Conservation (phyloP, 176 grass and related monocot genomes). For the Carex cristatella region DNA sequence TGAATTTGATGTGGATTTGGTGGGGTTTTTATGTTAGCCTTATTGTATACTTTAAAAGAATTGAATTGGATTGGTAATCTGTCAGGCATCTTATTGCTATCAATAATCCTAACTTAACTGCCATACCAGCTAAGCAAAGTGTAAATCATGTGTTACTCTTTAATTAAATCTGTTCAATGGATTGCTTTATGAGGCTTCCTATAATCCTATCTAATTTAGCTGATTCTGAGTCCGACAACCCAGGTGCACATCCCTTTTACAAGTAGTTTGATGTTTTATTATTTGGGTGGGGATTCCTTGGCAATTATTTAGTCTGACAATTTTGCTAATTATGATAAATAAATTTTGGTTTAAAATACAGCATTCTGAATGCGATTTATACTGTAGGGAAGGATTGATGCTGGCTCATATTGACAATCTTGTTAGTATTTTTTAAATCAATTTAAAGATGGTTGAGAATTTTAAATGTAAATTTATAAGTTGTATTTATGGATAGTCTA, state of each 20-base stretch:
- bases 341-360: not conserved
- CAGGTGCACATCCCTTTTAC: too few relatives aligned
- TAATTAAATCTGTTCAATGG: not conserved
- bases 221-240: not conserved
- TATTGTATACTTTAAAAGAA: not conserved
- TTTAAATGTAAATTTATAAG: not conserved
- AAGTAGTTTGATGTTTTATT: too few relatives aligned
- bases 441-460: not conserved
- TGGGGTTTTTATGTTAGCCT: conserved; percentile 13
- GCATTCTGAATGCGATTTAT: not conserved
- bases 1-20: conserved; percentile 7
- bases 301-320: not conserved
- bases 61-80: conserved; percentile 3
- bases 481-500: not conserved
- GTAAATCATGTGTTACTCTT: conserved; percentile 3
- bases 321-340: not conserved
- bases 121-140: not conserved
- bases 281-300: not conserved
- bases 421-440: not conserved
- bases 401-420: not conserved
- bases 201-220: not conserved
- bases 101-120: conserved; percentile 9
- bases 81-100: not conserved
- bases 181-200: not conserved
- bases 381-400: not conserved